Base-by-base conservation (phyloP, 768 basidiomycete genomes). In the Boletus reticulatus region DNA sequence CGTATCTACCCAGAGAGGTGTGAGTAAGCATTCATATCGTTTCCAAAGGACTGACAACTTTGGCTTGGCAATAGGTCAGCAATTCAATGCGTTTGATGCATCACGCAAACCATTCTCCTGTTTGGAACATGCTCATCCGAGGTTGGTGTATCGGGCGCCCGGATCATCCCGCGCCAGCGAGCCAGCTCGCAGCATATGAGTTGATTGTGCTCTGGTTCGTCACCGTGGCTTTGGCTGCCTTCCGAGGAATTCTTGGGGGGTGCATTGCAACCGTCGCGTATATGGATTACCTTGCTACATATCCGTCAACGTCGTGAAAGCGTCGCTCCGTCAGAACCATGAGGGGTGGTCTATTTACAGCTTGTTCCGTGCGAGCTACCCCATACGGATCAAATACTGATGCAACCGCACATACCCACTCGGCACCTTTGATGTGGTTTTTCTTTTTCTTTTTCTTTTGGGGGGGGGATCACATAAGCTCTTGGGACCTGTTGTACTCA, bases 81-180 rank as follows among this genome's bases (percentile, higher is more conserved):
- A 8, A 29, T 38, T 44, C 11, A 20, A 24, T 6, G 43, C 16
- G 19, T 46, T 11, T 38, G 27, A 51, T 22, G 43, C 44, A 55
- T 53, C 41, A 27, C 12, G 20, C 43, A 12, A 31, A 61, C 38
- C 22, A 34, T 27, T 16, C 13, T 20, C 11, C 14, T 3, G 12
- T 69, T 86, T 59, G 88, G 85, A 44, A 84, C 82, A 13, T 87
- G 83, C 83, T 76, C 81, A 4, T 79, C 32, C 8, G 1, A 80
- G 22, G 81, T 79, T 41, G 84, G 85, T 32, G 76, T 86, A 53
- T 87, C 87, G 36, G 86, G 84, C 3, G 84, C 83, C 5, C 87
- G 88, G 63, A 80, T 87, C 87, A 87, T 65, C 85, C 87, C 46
- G 82, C 84, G 43, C 84, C 83, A 68, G 46, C 74, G 12, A 45